Base-by-base conservation (phyloP, 495 filamentous ascomycete genomes). In the Hypoxylon cercidicola region DNA sequence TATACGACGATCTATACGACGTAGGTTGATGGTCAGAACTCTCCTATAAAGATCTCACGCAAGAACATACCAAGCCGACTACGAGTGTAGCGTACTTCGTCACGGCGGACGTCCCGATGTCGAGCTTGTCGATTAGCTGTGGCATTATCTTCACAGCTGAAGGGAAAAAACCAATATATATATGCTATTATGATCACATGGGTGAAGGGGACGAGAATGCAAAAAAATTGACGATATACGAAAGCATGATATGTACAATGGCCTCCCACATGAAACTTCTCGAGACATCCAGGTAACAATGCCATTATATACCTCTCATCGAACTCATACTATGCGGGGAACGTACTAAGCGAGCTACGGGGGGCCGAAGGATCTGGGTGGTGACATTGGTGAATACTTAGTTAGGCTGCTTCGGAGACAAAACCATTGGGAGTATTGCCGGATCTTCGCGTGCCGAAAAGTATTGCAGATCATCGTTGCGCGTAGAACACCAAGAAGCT, bases 1-100 rank as follows among this genome's bases (percentile, higher is more conserved):
- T 60, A 68, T 50, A 37, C 25, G 13, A 64, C 11, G 28, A 49
- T 40, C 70, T 72, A 35, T 32, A 15, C n/a, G 21, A 20, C 13
- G 16, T 25, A 47, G 13, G 4, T 7, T 43, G n/a, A 28, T 13
- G 53, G 62, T 37, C 65, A 54, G 39, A 15, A 21, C 20, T 18
- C 15, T 54, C 15, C 16, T 8, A 15, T 11, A 48, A 25, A 50
- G 28, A 1, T 20, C 40, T 41, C 39, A 34, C n/a, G 18, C 8
- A 35, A 19, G 10, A 41, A 6, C 66, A 5, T 69, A 69, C 66
- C 55, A 53, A 34, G 40, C 16, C 32, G 18, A 34, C 40, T 37
- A 44, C 25, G 23, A 64, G 55, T 44, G 57, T 15, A 13, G 43
- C 51, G 19, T 64, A 69, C 41, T 53, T 61, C 32, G 55, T 32